Evolutionary conservation across 768 basidiomycete genomes (phyloP).

Genomic region (Coprinellus micaceus): DNA sequence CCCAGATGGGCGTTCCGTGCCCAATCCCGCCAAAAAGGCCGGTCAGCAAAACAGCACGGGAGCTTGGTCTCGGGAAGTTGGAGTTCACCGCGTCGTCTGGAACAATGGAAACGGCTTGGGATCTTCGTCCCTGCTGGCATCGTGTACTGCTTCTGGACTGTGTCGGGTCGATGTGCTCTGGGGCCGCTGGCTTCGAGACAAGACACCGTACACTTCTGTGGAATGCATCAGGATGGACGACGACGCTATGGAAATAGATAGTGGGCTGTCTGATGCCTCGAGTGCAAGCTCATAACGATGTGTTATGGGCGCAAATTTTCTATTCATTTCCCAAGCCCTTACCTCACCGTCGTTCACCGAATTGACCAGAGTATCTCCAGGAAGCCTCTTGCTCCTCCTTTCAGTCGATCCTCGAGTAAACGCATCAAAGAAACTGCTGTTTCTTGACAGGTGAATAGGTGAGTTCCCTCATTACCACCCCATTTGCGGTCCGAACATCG

Average conservation of each 20-base stretch:
- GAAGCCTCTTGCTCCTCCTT: background rate
- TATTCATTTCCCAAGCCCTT: background rate
- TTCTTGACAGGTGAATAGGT: slow-evolving; percentile 4
- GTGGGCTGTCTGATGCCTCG: background rate
- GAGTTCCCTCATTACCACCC: background rate
- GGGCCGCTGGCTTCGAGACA: slow-evolving; percentile 71
- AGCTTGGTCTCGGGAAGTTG: slow-evolving; percentile 78
- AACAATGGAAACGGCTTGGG: slow-evolving; percentile 69
- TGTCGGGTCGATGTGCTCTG: slow-evolving; percentile 79
- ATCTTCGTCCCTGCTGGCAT: slow-evolving; percentile 60
- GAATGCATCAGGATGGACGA: slow-evolving; percentile 57
- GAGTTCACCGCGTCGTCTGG: slow-evolving; percentile 78
- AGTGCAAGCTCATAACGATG: background rate
- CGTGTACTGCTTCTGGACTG: slow-evolving; percentile 79
- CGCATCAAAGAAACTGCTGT: background rate
- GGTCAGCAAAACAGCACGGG: slow-evolving; percentile 43
- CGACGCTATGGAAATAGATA: slow-evolving; percentile 43
- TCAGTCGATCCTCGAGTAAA: background rate
- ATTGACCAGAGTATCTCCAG: background rate
- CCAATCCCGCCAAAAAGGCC: slow-evolving; percentile 30
- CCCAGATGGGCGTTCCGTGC: slow-evolving; percentile 37
- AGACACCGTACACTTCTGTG: slow-evolving; percentile 63
- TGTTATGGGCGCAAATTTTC: background rate
- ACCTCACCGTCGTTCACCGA: background rate
- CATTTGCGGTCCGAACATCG: background rate